These are phyloP conservation scores for Porphyridium purpureum DNA, from an alignment of 23 red algal genomes.

Conservation along the genomic window DNA sequence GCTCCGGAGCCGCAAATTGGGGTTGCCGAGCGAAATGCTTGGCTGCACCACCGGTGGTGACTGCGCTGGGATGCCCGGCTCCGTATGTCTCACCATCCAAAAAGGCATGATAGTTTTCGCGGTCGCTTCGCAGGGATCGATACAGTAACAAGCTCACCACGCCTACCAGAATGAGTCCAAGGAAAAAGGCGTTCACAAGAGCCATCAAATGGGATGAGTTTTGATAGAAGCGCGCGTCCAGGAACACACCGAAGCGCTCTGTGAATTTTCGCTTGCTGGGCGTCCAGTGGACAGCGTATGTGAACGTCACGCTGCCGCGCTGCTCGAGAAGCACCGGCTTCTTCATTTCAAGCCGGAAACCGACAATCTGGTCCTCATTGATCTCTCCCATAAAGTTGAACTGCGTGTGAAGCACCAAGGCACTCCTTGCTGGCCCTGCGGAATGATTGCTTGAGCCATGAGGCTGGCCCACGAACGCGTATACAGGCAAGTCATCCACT, in stretches of 20 bases:
- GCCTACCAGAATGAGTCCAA: neutral
- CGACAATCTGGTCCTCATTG: neutral
- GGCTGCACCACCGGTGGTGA: too few species aligned
- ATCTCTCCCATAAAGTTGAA: neutral
- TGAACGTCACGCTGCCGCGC: neutral
- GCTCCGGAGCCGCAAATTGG: too few species aligned
- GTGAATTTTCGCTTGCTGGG: neutral
- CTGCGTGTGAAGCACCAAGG: too few species aligned
- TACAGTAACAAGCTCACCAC: neutral
- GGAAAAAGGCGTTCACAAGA: neutral
- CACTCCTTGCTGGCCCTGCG: too few species aligned
- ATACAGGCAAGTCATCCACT: too few species aligned
- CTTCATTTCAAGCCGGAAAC: neutral
- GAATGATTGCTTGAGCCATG: too few species aligned
- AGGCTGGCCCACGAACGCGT: too few species aligned
- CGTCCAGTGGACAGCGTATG: neutral
- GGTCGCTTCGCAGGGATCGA: neutral
- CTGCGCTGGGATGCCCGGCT: too few species aligned
- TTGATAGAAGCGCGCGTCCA: neutral
- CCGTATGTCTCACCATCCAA: neutral
- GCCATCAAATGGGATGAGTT: neutral
- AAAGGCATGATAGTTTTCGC: neutral
- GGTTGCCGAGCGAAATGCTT: too few species aligned
- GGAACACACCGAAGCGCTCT: neutral
- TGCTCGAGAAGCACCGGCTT: neutral